Conservation (phyloP, 176 grass and related monocot species). For the Phragmites australis region DNA sequence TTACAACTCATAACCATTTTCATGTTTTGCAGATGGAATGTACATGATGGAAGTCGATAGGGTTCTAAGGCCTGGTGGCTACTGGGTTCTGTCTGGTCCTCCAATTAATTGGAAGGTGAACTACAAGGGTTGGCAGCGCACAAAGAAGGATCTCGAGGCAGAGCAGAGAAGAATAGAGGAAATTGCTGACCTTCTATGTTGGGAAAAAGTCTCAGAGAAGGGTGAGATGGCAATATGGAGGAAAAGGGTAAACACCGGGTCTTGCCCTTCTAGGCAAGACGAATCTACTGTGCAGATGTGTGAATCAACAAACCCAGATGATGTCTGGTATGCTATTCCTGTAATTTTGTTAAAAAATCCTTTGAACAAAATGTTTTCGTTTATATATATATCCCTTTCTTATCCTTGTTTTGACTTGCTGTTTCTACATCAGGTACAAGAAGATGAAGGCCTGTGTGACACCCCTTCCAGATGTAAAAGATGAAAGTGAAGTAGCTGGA, state of each 20-base stretch:
- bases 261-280: constrained; percentile 73
- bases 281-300: constrained; percentile 63
- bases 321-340: constrained; percentile 72
- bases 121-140: constrained; percentile 83
- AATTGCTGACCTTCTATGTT: constrained; percentile 75
- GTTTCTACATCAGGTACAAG: constrained; percentile 55
- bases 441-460: constrained; percentile 87
- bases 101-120: constrained; percentile 86
- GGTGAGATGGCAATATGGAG: constrained; percentile 92
- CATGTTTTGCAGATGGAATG: constrained; percentile 64
- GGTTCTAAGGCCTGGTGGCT: constrained; percentile 93
- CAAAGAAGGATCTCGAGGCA: constrained; percentile 75
- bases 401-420: constrained; percentile 7
- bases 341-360: constrained; percentile 5
- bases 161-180: constrained; percentile 94
- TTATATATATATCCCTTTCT: neutral
- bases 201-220: constrained; percentile 88
- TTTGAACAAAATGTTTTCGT: neutral
- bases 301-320: constrained; percentile 72
- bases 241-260: constrained; percentile 70
- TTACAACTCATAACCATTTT: constrained; percentile 9
- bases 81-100: constrained; percentile 92
- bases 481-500: constrained; percentile 62
- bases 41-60: constrained; percentile 98
- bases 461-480: constrained; percentile 64